phyloP scores from a whole-genome alignment of 2,329 filamentous ascomycete genomes.

The Aspergillus tamarii region DNA sequence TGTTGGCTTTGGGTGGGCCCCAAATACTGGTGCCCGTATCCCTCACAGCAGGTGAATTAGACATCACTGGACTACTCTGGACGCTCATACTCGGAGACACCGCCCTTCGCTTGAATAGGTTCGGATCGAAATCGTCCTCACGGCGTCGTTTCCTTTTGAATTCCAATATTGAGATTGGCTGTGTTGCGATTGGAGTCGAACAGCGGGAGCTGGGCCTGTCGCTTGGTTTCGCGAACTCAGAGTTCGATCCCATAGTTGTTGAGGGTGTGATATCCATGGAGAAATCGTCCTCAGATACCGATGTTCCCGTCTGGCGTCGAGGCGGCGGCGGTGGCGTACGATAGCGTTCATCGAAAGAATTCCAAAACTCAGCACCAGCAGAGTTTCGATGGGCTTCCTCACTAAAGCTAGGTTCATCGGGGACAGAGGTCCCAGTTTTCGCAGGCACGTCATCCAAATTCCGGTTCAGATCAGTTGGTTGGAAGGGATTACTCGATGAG shows the following conservation, averaged over 20 bases:
- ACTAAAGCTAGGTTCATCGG: slow-evolving; percentile 72
- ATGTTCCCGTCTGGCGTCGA: slow-evolving; percentile 59
- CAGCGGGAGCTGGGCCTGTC: slow-evolving; percentile 40
- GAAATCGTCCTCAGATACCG: slow-evolving; percentile 46
- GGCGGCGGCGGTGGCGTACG: slow-evolving; percentile 67
- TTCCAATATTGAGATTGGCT: slow-evolving; percentile 65
- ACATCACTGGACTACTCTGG: slow-evolving; percentile 82
- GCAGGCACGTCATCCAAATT: slow-evolving; percentile 23
- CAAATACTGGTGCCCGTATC: slow-evolving; percentile 64
- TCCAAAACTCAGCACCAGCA: slow-evolving; percentile 76
- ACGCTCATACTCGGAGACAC: slow-evolving; percentile 90
- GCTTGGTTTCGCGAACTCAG: slow-evolving; percentile 38
- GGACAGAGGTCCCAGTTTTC: slow-evolving; percentile 40
- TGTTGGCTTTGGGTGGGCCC: slow-evolving; percentile 70
- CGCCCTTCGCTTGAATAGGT: slow-evolving; percentile 85
- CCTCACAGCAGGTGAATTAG: slow-evolving; percentile 77
- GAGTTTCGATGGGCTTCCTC: slow-evolving; percentile 73
- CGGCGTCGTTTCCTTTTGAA: slow-evolving; percentile 79
- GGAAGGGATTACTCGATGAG: slow-evolving; percentile 55
- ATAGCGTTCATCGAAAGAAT: slow-evolving; percentile 71
- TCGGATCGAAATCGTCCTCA: slow-evolving; percentile 87
- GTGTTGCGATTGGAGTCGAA: slow-evolving; percentile 46
- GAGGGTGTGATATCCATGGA: slow-evolving; percentile 46
- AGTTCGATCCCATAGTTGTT: slow-evolving; percentile 30
- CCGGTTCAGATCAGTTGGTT: slow-evolving; percentile 19